phyloP scores from a whole-genome alignment of 768 basidiomycete species.

The Mycena indigotica region DNA sequence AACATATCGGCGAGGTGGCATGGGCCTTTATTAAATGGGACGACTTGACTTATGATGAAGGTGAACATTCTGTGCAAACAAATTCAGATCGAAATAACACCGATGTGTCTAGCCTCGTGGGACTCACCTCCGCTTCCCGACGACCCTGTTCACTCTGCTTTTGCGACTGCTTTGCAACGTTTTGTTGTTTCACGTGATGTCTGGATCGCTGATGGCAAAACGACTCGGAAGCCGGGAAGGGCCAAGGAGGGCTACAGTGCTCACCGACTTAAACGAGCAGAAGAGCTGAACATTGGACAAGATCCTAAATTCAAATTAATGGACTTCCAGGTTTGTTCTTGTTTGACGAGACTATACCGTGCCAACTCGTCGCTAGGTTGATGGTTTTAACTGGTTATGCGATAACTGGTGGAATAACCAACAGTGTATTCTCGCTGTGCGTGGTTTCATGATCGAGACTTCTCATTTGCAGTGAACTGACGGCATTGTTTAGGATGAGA shows the following conservation, averaged over 20 bases:
- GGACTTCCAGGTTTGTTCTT: conserved; percentile 75
- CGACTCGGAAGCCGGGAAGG: conserved; percentile 51
- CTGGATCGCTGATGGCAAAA: conserved; percentile 52
- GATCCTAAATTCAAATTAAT: conserved; percentile 65
- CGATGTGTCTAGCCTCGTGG: conserved; percentile 93
- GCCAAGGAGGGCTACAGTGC: conserved; percentile 55
- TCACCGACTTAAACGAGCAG: conserved; percentile 49
- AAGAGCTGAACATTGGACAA: conserved; percentile 72
- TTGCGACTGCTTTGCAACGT: conserved; percentile 62
- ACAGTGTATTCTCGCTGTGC: conserved; percentile 75
- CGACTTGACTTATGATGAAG: conserved; percentile 90
- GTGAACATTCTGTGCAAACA: conserved; percentile 52
- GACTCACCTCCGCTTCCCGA: conserved; percentile 76
- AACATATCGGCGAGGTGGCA: conserved; percentile 62
- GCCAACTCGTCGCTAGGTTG: too few species aligned
- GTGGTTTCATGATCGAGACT: not conserved
- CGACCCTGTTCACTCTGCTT: conserved; percentile 64
- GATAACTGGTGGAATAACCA: conserved; percentile 89
- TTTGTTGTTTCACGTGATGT: conserved; percentile 68
- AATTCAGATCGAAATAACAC: too few species aligned
- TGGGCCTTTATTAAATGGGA: conserved; percentile 94
- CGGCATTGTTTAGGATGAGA: conserved; percentile 65
- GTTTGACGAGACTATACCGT: too few species aligned
- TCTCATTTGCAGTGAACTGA: not conserved
- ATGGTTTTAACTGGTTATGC: conserved; percentile 83